Conservation (phyloP, 2,329 filamentous ascomycete genomes). For the Xenosphaeropsis pyriputrescens region DNA sequence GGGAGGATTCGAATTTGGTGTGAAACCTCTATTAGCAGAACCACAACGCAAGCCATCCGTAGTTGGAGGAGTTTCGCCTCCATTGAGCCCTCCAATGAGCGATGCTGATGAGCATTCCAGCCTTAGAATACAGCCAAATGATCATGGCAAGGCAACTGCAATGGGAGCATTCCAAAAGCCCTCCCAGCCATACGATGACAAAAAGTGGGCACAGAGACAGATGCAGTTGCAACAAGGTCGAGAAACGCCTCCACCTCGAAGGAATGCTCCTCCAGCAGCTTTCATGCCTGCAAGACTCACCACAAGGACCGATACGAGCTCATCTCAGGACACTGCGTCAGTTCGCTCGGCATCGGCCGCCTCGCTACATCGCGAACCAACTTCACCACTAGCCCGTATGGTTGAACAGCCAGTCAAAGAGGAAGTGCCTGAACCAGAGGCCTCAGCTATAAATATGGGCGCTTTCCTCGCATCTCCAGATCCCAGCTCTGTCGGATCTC, state of each 20-base stretch:
- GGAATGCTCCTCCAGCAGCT: slow-evolving; percentile 10
- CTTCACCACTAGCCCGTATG: too few relatives aligned
- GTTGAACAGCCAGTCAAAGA: too few relatives aligned
- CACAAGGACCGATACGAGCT: neutral
- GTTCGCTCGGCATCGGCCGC: too few relatives aligned
- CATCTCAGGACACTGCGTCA: neutral
- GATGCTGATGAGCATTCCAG: slow-evolving; percentile 53
- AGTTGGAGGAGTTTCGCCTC: slow-evolving; percentile 28
- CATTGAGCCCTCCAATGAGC: slow-evolving; percentile 55
- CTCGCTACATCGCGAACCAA: too few relatives aligned
- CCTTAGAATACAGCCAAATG: slow-evolving; percentile 57
- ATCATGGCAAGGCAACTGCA: slow-evolving; percentile 70
- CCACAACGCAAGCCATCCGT: slow-evolving; percentile 15
- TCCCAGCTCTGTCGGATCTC: slow-evolving; percentile 5
- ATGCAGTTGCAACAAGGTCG: slow-evolving; percentile 65
- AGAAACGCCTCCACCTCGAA: slow-evolving; percentile 36
- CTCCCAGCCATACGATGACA: slow-evolving; percentile 64
- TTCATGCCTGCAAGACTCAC: slow-evolving; percentile 4
- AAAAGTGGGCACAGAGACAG: slow-evolving; percentile 70
- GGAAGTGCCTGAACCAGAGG: slow-evolving; percentile 6
- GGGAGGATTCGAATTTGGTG: slow-evolving; percentile 20
- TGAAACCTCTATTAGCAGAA: slow-evolving; percentile 17
- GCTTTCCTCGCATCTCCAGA: slow-evolving; percentile 14
- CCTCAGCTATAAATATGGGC: slow-evolving; percentile 5
- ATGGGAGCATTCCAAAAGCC: slow-evolving; percentile 61